Percentiles rank a stretch among this genome's conserved stretches.
Evolutionary conservation across 306 rosid species (phyloP).

Genomic region (Lagenaria siceraria): DNA sequence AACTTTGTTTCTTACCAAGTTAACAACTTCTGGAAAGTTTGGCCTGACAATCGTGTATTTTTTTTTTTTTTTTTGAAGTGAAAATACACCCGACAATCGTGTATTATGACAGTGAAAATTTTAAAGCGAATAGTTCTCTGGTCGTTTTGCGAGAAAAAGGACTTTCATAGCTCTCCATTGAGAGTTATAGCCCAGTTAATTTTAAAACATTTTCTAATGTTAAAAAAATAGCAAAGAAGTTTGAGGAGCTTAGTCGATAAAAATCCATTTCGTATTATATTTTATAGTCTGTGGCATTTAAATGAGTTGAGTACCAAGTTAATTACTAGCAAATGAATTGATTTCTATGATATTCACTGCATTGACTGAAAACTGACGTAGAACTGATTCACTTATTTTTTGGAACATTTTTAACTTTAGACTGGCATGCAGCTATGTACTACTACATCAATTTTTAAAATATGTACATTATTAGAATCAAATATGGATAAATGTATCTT

Average conservation of each 20-base stretch:
- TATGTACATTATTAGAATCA: neutral
- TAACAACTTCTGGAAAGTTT: neutral
- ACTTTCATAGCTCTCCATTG: neutral
- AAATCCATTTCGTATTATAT: neutral
- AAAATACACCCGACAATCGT: neutral
- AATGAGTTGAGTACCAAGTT: neutral
- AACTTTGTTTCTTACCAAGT: neutral
- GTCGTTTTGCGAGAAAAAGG: neutral
- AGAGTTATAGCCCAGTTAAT: neutral
- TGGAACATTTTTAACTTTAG: neutral
- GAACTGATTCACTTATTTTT: neutral
- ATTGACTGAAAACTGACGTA: neutral
- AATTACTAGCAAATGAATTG: neutral
- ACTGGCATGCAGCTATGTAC: neutral
- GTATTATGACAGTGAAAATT: neutral
- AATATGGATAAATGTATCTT: neutral
- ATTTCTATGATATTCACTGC: neutral
- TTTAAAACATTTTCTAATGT: neutral
- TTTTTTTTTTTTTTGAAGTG: too few relatives aligned
- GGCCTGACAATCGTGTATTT: neutral
- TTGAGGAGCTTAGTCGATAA: neutral
- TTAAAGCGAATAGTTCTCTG: neutral
- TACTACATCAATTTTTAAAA: neutral
- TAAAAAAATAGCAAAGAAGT: neutral
- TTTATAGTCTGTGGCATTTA: neutral